A percentile compares a stretch with the other conserved stretches of the same genome.
These are phyloP conservation scores for Cercospora berteroae DNA, from an alignment of 2,329 filamentous ascomycete species.

Conservation along the genomic window DNA sequence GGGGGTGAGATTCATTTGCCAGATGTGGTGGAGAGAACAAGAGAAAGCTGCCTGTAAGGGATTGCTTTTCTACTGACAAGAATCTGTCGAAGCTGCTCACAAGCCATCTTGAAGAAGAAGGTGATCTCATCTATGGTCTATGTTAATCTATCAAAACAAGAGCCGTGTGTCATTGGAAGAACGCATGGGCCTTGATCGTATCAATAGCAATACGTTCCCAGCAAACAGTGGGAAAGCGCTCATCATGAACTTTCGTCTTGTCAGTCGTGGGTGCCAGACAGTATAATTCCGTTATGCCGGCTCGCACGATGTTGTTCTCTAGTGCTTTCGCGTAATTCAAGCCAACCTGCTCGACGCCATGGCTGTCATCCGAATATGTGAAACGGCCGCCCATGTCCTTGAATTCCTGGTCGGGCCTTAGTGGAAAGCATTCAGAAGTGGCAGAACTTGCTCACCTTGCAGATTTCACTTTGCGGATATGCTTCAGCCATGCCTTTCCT, in stretches of 20 bases:
- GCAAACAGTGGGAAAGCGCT: constrained; percentile 36
- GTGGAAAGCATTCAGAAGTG: neutral
- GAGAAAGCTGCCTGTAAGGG: no score
- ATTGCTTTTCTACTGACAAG: neutral
- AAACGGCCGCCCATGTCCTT: constrained; percentile 72
- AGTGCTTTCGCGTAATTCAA: constrained; percentile 64
- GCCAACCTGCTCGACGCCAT: constrained; percentile 82
- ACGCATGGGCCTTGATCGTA: constrained; percentile 26
- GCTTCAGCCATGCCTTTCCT: constrained; percentile 88
- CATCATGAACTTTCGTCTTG: constrained; percentile 30
- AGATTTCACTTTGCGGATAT: constrained; percentile 78
- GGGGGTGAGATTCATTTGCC: neutral
- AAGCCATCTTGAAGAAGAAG: neutral
- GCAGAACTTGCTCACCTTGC: constrained; percentile 57
- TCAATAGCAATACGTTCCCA: constrained; percentile 26
- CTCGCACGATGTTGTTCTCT: constrained; percentile 55
- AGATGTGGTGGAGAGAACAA: neutral
- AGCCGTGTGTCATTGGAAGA: constrained; percentile 19
- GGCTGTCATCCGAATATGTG: constrained; percentile 92
- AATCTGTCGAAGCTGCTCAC: neutral
- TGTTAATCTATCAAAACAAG: neutral
- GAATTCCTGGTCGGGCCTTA: constrained; percentile 58
- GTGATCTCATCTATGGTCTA: neutral
- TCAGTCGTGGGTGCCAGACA: constrained; percentile 37
- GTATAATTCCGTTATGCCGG: constrained; percentile 62